Evolutionary conservation across 495 filamentous ascomycete genomes (phyloP).

Genomic region (Daldinia vernicosa): DNA sequence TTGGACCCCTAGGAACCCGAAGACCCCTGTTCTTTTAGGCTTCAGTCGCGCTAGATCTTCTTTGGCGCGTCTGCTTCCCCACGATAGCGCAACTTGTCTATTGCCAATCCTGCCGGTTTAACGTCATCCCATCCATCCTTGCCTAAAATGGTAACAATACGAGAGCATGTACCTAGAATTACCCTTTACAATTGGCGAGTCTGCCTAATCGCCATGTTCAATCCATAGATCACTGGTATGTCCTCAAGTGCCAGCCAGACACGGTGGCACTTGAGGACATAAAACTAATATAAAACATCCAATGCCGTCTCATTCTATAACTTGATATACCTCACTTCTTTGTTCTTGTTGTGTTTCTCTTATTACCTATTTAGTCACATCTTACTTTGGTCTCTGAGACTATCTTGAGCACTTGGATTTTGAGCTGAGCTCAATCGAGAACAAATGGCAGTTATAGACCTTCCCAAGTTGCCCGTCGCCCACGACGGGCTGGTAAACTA

Average conservation of each 20-base stretch:
- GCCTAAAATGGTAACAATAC: neutral
- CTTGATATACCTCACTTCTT: neutral
- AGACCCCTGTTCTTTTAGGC: conserved; percentile 30
- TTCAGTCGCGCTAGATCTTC: conserved; percentile 29
- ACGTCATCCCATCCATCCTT: neutral
- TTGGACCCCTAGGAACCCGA: neutral
- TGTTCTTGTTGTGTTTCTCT: neutral
- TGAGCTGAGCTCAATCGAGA: conserved; percentile 5
- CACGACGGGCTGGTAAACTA: conserved; percentile 56
- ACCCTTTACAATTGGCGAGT: conserved; percentile 5
- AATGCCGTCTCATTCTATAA: conserved; percentile 4
- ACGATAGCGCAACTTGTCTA: neutral
- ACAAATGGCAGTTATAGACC: conserved; percentile 48
- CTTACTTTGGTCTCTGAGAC: neutral
- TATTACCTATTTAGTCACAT: neutral
- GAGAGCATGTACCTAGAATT: neutral
- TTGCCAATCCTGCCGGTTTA: neutral
- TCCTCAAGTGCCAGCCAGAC: no score
- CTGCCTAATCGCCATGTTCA: conserved; percentile 29
- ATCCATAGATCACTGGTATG: conserved; percentile 8
- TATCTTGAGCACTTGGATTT: conserved; percentile 1
- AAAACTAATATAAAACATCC: conserved; percentile 27
- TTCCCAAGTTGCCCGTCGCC: conserved; percentile 57
- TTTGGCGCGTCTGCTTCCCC: neutral
- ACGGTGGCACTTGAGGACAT: no score